Evolutionary conservation across 345 rosid genomes (phyloP), one percentile per base, ranked within the genome.

Genomic region (Bruguiera sexangula): DNA sequence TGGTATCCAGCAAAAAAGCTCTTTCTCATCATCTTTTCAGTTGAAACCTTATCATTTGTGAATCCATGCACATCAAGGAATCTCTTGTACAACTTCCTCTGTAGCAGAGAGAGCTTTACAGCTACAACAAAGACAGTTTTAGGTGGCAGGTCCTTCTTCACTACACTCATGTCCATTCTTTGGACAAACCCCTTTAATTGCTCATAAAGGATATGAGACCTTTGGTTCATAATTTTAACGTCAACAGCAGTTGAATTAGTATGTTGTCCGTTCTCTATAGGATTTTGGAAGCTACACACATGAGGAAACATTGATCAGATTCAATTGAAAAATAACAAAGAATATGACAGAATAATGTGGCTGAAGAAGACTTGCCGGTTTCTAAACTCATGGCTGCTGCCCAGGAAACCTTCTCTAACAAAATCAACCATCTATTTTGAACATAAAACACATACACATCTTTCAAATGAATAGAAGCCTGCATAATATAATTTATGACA

Each of bases 371-470:
- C 90, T 83, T 82, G 75, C 99, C 99, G 94, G 76, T 96, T 96
- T 80, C 98, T 82, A 82, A 92, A 92, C 83, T 96, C 99, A 31
- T 87, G 97, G 79, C 99, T 96, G 87, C 98, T 92, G 54, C 99
- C 99, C 68, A 96, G 90, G 80, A 96, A 96, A 80, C 99, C 99
- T 88, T 96, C 99, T 87, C 99, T 84, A 24, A 96, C 99, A 81
- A 96, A 96, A 82, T 96, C 99, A 81, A 96, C 99, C 99, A 96
- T 96, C 99, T 96, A 89, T 80, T 58, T 63, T 75, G 84, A 39
- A 78, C 46, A 63, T 6, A 73, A 77, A 54, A 22, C 15, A 55
- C 30, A 3, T 9, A 55, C 1, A 13, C 22, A 24, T 56, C 60
- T 20, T 56, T 56, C 11, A 8, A 56, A 21, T 56, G 60, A 56